A percentile compares a stretch with the other conserved stretches of the same genome.
Evolutionary conservation across 2,329 filamentous ascomycete species (phyloP).

Genomic region (Aspergillus sclerotialis): DNA sequence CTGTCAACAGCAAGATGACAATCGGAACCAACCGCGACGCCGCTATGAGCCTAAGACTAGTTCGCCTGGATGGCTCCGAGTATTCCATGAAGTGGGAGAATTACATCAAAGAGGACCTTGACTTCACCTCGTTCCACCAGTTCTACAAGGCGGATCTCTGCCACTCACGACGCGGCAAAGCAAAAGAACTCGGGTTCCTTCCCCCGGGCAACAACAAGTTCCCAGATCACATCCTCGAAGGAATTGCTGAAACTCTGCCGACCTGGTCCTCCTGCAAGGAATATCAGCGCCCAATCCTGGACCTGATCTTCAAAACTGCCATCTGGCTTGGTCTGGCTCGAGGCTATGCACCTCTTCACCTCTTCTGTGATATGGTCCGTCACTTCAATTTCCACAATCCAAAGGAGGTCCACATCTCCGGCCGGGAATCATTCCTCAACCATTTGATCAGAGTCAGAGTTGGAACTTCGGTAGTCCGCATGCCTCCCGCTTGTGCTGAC

Average conservation of each 20-base stretch:
- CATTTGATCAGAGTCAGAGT: slow-evolving; percentile 11
- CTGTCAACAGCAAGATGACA: slow-evolving; percentile 8
- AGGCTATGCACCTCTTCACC: slow-evolving; percentile 19
- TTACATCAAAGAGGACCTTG: slow-evolving; percentile 10
- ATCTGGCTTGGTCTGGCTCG: slow-evolving; percentile 20
- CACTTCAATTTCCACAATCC: slow-evolving; percentile 14
- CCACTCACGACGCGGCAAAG: slow-evolving; percentile 8
- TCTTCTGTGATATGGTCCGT: slow-evolving; percentile 20
- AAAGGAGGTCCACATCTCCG: neutral
- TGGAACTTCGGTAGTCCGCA: slow-evolving; percentile 3
- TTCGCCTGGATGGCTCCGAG: slow-evolving; percentile 14
- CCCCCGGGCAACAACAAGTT: slow-evolving; percentile 7
- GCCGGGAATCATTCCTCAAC: slow-evolving; percentile 8
- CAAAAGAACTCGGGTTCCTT: slow-evolving; percentile 12
- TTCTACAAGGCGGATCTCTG: slow-evolving; percentile 13
- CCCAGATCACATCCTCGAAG: slow-evolving; percentile 7
- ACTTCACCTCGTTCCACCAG: slow-evolving; percentile 13
- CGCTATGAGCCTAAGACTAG: slow-evolving; percentile 11
- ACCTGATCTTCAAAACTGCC: slow-evolving; percentile 16
- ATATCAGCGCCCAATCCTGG: slow-evolving; percentile 3
- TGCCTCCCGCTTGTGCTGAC: slow-evolving; percentile 3
- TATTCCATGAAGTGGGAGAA: slow-evolving; percentile 12
- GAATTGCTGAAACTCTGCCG: slow-evolving; percentile 7
- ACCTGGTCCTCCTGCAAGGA: slow-evolving; percentile 8
- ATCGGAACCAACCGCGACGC: slow-evolving; percentile 7